Conservation (phyloP, 2,329 filamentous ascomycete species). For the Beauveria pseudobassiana region DNA sequence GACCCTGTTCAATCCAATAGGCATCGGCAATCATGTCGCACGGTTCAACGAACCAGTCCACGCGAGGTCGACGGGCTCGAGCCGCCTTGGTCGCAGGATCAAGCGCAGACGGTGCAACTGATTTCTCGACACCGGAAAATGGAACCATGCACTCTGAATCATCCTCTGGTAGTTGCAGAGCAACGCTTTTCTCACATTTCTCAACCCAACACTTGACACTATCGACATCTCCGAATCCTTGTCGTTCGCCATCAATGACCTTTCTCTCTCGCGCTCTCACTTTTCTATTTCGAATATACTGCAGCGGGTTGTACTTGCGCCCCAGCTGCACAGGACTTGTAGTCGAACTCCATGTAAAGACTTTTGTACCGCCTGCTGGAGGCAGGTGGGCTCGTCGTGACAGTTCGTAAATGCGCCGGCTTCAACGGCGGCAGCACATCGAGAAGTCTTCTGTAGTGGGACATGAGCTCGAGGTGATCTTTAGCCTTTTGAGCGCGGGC, state of each 20-base stretch:
- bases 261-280: slow-evolving; percentile 72
- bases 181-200: slow-evolving; percentile 39
- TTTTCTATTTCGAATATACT: slow-evolving; percentile 86
- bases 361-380: slow-evolving; percentile 24
- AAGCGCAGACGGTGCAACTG: slow-evolving; percentile 33
- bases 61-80: slow-evolving; percentile 63
- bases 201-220: slow-evolving; percentile 73
- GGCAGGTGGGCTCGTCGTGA: slow-evolving; percentile 33
- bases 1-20: slow-evolving; percentile 79
- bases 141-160: slow-evolving; percentile 29
- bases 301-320: slow-evolving; percentile 80
- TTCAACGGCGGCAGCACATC: slow-evolving; percentile 69
- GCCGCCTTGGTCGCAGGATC: slow-evolving; percentile 37
- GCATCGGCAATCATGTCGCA: slow-evolving; percentile 83
- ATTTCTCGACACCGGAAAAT: slow-evolving; percentile 39
- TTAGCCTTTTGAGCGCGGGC: slow-evolving; percentile 78
- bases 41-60: slow-evolving; percentile 79
- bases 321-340: slow-evolving; percentile 36
- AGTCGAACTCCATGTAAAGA: slow-evolving; percentile 11
- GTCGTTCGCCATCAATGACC: slow-evolving; percentile 63
- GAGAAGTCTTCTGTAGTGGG: slow-evolving; percentile 76
- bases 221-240: slow-evolving; percentile 69
- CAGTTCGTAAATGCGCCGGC: slow-evolving; percentile 28
- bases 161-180: slow-evolving; percentile 17
- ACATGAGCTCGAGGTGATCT: slow-evolving; percentile 75